Evolutionary conservation across 345 rosid genomes (phyloP), one percentile per base, ranked within the genome.

Genomic region (Eucalyptus caleyi): DNA sequence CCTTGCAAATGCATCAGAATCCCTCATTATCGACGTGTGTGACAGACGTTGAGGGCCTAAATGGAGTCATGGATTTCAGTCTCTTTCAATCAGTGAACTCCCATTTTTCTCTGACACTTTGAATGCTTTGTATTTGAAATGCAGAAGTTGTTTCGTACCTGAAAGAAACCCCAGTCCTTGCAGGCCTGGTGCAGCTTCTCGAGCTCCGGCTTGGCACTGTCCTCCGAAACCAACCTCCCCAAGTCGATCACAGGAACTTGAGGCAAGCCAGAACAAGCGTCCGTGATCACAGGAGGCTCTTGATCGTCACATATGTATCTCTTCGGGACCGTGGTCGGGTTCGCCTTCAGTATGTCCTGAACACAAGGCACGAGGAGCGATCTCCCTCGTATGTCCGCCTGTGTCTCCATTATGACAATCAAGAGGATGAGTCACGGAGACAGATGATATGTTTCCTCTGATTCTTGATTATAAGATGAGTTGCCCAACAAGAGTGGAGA

Each of bases 121-220:
- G 42, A 32, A 67, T 16, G 37, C 83, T 37, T 23, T 10, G 47
- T 18, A 40, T 77, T 44, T 37, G 56, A 40, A 65, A 88, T 16
- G 34, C 59, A 12, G 53, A 3, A 13, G 85, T 87, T 44, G 34
- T 14, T 26, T 42, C 6, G 3, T 13, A 89, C 91, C 89, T 89
- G 92, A 50, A 91, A 91, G 89, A 91, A 88, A 72, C 92, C 92
- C 92, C 91, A 89, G 9, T 88, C 88, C 51, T 89, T 77, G 91
- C 90, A 89, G 8, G 92, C 91, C 50, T 7, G 44, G 87, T 89
- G 89, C 44, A 91, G 47, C 87, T 89, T 89, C 4, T 88, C 53
- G 5, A 89, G 89, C 56, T 89, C 92, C 19, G 59, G 56, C 16
- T 89, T 86, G 45, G 54, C 54, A 21, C 12, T 30, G 53, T 91